These are phyloP conservation scores for Malassezia slooffiae DNA, from an alignment of 1,284 basidiomycete genomes.

Conservation along the genomic window DNA sequence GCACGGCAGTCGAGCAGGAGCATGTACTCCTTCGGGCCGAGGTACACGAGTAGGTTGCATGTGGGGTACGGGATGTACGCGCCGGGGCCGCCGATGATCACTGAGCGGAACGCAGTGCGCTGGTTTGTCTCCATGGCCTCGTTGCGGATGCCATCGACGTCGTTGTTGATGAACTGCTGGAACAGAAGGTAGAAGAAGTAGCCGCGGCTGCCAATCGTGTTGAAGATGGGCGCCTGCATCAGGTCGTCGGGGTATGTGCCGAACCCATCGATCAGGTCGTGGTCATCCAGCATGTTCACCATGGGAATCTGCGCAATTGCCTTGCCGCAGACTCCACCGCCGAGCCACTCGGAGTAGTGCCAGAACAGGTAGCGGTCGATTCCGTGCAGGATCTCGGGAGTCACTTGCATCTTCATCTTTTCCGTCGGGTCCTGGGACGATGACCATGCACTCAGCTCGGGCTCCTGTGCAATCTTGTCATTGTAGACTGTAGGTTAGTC, in stretches of 20 bases:
- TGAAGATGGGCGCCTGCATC: conserved; percentile 39
- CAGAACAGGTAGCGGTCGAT: conserved; percentile 67
- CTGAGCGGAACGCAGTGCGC: conserved; percentile 15
- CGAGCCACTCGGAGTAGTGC: conserved; percentile 65
- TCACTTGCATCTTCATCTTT: conserved; percentile 58
- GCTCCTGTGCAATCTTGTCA: conserved; percentile 28
- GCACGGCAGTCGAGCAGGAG: conserved; percentile 41
- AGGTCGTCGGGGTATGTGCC: conserved; percentile 55
- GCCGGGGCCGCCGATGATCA: conserved; percentile 34
- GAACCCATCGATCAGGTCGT: conserved; percentile 75
- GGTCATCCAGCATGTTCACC: conserved; percentile 58
- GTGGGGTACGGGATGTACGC: conserved; percentile 38
- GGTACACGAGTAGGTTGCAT: conserved; percentile 35
- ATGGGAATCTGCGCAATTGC: conserved; percentile 76
- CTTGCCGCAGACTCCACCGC: conserved; percentile 77
- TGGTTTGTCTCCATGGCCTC: conserved; percentile 20
- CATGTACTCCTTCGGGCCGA: conserved; percentile 43
- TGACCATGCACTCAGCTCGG: too few species aligned
- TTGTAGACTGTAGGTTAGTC: conserved; percentile 36
- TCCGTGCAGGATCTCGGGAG: conserved; percentile 62
- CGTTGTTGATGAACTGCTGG: conserved; percentile 41
- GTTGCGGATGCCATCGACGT: conserved; percentile 26
- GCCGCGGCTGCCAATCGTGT: conserved; percentile 29
- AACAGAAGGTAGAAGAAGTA: conserved; percentile 45
- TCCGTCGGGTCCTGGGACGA: conserved; percentile 67